Evolutionary conservation across 2,329 filamentous ascomycete species (phyloP).

Genomic region (Phyllosticta paracitricarpa): DNA sequence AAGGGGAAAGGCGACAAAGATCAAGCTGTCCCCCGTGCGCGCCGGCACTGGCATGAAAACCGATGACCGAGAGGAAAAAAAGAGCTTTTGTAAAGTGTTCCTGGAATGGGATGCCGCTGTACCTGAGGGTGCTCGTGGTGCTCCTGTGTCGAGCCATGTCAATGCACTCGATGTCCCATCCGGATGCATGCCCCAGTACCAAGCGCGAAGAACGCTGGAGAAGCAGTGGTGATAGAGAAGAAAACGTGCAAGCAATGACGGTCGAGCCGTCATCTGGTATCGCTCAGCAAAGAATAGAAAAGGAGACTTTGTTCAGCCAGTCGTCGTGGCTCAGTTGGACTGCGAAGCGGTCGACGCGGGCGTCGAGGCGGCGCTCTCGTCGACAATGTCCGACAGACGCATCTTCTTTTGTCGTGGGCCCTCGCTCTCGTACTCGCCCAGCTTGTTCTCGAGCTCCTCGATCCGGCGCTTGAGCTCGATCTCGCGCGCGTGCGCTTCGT

Average conservation of each 20-base stretch:
- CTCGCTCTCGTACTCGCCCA: constrained; percentile 16
- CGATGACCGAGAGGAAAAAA: not conserved
- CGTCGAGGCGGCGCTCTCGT: constrained; percentile 31
- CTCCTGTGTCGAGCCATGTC: not conserved
- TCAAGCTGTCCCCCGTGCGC: not conserved
- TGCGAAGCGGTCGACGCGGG: constrained; percentile 18
- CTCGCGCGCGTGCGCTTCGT: constrained; percentile 69
- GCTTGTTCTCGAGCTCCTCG: constrained; percentile 47
- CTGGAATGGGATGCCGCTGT: not conserved
- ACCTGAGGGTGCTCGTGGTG: not conserved
- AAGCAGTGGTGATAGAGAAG: not conserved
- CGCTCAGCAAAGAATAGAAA: constrained; percentile 1
- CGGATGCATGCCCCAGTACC: not conserved
- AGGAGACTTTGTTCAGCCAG: not conserved
- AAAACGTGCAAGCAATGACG: not conserved
- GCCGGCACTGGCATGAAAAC: not conserved
- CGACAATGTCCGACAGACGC: constrained; percentile 45
- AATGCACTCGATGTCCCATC: not conserved
- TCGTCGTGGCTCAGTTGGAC: constrained; percentile 2
- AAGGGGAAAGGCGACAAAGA: not conserved
- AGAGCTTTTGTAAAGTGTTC: not conserved
- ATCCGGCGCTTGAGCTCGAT: constrained; percentile 72
- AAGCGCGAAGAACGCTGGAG: not conserved
- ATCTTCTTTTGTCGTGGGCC: constrained; percentile 47
- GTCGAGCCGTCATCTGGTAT: constrained; percentile 3